Base-by-base conservation (phyloP, 2,329 filamentous ascomycete genomes). In the Cadophora sp. region DNA sequence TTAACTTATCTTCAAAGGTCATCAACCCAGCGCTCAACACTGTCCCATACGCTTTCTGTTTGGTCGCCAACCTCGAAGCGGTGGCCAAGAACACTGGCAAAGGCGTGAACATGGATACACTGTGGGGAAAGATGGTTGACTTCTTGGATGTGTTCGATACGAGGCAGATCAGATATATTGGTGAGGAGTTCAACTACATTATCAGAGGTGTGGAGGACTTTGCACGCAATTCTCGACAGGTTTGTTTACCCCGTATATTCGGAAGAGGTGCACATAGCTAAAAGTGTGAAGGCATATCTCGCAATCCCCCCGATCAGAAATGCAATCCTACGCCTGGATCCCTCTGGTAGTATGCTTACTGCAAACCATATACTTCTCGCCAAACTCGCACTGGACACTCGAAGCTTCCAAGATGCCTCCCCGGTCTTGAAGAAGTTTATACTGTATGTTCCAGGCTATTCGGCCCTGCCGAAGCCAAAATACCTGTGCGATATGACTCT, bases 271-370 rank as follows among this genome's bases (percentile, higher is more conserved):
- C 43, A n/a, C 46, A 12, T 46, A 43, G 61, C 65, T 75, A 66
- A 76, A 34, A 31, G 11, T 53, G 11, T 34, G 14, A 53, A 78
- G 77, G 64, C 71, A 61, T 27, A 62, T 48, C 59, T 73, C 37
- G 75, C 75, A 55, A 70, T 79, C 59, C 56, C 51, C 27, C 74
- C 74, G 26, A 73, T 79, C 55, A 67, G 71, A 64, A 67, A 73
- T 66, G 89, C 89, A 3, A 84, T 94, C 71, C 79, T 89, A 14
- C 86, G 86, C 64, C 81, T 94, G 66, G 91, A 94, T 72, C 89
- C 91, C 1, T 84, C 85, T 14, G 87, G 86, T 31, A 86, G 86
- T 61, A 86, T 91, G 62, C 87, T 93, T 73, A 93, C 91, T 4
- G 85, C 85, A 4, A 83, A 83, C 31, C 91, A 93, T 73, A 77